phyloP scores from a whole-genome alignment of 148 eudicot species.

The Amaranthus cruentus region DNA sequence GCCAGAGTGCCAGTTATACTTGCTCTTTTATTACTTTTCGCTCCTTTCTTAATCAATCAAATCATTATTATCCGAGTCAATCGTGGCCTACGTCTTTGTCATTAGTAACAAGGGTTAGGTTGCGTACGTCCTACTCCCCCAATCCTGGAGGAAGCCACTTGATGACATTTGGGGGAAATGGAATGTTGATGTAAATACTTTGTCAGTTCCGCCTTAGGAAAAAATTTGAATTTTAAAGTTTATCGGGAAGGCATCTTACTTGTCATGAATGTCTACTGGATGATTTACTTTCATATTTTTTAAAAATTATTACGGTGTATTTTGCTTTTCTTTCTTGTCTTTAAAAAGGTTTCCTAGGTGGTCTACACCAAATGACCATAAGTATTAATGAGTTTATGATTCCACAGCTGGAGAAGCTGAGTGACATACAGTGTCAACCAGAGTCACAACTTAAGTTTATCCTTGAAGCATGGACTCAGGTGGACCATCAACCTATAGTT shows the following conservation, averaged over 20 bases:
- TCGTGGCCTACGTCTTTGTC: too few species aligned
- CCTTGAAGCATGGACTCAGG: slow-evolving; percentile 89
- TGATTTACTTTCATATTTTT: neutral
- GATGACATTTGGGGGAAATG: too few species aligned
- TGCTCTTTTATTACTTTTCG: too few species aligned
- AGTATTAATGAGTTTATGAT: slow-evolving; percentile 4
- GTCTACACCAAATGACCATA: neutral
- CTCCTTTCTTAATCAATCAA: too few species aligned
- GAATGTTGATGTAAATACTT: too few species aligned
- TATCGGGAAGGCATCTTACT: neutral
- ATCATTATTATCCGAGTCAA: too few species aligned
- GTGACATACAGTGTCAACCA: slow-evolving; percentile 71
- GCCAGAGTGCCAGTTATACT: too few species aligned
- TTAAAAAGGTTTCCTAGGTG: neutral
- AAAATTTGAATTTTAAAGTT: too few species aligned
- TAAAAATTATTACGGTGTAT: neutral
- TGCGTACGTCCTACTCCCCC: too few species aligned
- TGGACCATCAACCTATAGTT: slow-evolving; percentile 18
- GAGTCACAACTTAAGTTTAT: slow-evolving; percentile 83
- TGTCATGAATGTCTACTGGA: neutral
- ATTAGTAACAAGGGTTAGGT: too few species aligned
- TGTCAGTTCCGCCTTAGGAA: too few species aligned
- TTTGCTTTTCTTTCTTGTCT: neutral
- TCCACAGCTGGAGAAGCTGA: slow-evolving; percentile 77
- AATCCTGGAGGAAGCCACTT: too few species aligned